Base-by-base conservation (phyloP, 768 basidiomycete genomes). In the Leccinum barrowsii region DNA sequence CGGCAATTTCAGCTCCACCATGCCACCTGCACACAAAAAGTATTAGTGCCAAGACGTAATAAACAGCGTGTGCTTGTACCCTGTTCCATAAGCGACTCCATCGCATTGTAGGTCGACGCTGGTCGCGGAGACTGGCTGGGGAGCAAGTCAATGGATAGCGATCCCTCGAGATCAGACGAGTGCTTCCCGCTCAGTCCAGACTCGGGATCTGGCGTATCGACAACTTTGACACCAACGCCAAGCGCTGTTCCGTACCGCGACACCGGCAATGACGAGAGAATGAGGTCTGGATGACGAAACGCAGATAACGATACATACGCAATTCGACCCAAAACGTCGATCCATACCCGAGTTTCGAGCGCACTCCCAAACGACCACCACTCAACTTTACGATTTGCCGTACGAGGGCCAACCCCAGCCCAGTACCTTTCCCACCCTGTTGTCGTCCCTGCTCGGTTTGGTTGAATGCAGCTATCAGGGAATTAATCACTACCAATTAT, bases 311-410 rank as follows among this genome's bases (percentile, higher is more conserved):
- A 47, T 5, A 74, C 79, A 61, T 67, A 81, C 77, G 87, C 35
- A 92, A 71, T 70, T 92, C 90, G 8, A 92, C 87, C 93, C 92
- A 94, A 75, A 94, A 95, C 37, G 87, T 92, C 35, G 87, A 90
- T 15, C 94, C 94, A 63, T 82, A 77, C 7, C 82, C 81, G 1
- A 82, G 74, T 69, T 85, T 83, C 17, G 82, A 84, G 59, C 73
- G 75, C n/a, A 87, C 80, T n/a, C 86, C 90, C 28, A 91, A 74
- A 52, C 90, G 80, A 19, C 90, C 90, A 44, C 86, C 85, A 52
- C 82, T 85, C 42, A 90, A 73, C 65, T 85, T 87, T 63, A 92
- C 87, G 47, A 92, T 92, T 62, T 88, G 86, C 50, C 89, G 80
- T 48, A 90, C 88, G 6, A 92, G 77, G 2, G 90, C 89, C 19